Conservation (phyloP, 352 stramenopile genomes). For the Globisporangium radiosum region DNA sequence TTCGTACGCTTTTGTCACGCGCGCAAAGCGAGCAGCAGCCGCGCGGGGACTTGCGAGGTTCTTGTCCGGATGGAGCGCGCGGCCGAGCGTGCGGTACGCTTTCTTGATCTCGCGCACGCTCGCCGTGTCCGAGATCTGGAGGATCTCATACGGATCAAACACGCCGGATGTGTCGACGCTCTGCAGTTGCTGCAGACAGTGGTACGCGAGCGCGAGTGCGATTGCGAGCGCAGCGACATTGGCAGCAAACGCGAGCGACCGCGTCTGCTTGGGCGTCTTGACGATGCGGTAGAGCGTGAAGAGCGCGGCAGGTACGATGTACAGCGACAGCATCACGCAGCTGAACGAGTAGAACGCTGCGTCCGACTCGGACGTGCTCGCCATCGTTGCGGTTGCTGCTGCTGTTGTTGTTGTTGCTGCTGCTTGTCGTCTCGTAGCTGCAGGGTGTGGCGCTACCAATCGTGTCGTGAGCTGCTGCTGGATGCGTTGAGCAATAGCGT, state of each 20-base stretch:
- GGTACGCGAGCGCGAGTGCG: conserved; percentile 32
- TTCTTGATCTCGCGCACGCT: conserved; percentile 64
- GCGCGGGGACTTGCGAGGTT: conserved; percentile 47
- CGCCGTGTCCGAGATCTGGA: conserved; percentile 52
- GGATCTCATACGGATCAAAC: conserved; percentile 85
- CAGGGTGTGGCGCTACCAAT: conserved; percentile 2
- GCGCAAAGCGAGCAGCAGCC: conserved; percentile 39
- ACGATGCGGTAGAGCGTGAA: conserved; percentile 49
- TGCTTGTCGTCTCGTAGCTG: no score
- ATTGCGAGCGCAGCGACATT: conserved; percentile 48
- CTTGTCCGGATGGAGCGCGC: conserved; percentile 79
- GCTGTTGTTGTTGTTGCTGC: no score
- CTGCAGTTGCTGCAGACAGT: conserved; percentile 54
- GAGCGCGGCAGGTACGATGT: conserved; percentile 53
- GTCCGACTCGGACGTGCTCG: conserved; percentile 57
- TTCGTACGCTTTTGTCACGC: conserved; percentile 83
- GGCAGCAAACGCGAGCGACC: conserved; percentile 37
- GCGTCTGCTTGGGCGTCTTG: conserved; percentile 35
- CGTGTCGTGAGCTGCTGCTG: background rate
- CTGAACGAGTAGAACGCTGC: conserved; percentile 78
- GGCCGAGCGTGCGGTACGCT: conserved; percentile 58
- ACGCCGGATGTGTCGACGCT: conserved; percentile 67
- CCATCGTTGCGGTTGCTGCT: conserved; percentile 1
- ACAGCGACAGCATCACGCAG: conserved; percentile 76
- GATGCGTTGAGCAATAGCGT: background rate